These are phyloP conservation scores for Paecilomyces variotii DNA, from an alignment of 2,329 filamentous ascomycete genomes.

Conservation along the genomic window DNA sequence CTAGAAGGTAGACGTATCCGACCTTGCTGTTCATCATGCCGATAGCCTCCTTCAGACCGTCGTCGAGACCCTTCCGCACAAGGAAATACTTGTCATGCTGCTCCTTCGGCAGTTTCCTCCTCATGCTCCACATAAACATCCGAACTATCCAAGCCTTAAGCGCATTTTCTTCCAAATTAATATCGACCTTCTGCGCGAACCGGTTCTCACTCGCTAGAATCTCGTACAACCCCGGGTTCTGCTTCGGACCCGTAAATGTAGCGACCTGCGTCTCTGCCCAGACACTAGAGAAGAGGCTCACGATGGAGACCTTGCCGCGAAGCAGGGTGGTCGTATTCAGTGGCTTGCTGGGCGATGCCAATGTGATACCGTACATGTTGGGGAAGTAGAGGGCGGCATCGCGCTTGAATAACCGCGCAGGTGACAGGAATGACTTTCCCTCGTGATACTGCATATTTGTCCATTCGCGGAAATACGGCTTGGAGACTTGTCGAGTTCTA, in stretches of 20 bases:
- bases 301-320: slow-evolving; percentile 64
- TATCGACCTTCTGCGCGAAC: slow-evolving; percentile 65
- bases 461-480: slow-evolving; percentile 96
- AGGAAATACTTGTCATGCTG: slow-evolving; percentile 54
- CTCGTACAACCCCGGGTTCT: slow-evolving; percentile 63
- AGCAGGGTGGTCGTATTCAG: slow-evolving; percentile 70
- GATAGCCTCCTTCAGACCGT: slow-evolving; percentile 51
- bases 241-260: slow-evolving; percentile 58
- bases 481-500: slow-evolving; percentile 66
- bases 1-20: slow-evolving; percentile 87
- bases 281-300: slow-evolving; percentile 70
- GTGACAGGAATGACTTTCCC: slow-evolving; percentile 87
- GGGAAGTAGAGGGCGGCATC: slow-evolving; percentile 87
- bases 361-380: slow-evolving; percentile 74
- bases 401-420: slow-evolving; percentile 72
- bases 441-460: slow-evolving; percentile 71
- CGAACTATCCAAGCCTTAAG: slow-evolving; percentile 53
- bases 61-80: slow-evolving; percentile 48
- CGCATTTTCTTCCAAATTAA: slow-evolving; percentile 81
- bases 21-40: slow-evolving; percentile 81
- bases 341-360: slow-evolving; percentile 50
- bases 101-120: slow-evolving; percentile 39
- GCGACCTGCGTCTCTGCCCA: slow-evolving; percentile 80
- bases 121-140: slow-evolving; percentile 45
- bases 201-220: slow-evolving; percentile 47